These are phyloP conservation scores for Tagetes patula DNA, from an alignment of 129 eudicot genomes.

Conservation along the genomic window DNA sequence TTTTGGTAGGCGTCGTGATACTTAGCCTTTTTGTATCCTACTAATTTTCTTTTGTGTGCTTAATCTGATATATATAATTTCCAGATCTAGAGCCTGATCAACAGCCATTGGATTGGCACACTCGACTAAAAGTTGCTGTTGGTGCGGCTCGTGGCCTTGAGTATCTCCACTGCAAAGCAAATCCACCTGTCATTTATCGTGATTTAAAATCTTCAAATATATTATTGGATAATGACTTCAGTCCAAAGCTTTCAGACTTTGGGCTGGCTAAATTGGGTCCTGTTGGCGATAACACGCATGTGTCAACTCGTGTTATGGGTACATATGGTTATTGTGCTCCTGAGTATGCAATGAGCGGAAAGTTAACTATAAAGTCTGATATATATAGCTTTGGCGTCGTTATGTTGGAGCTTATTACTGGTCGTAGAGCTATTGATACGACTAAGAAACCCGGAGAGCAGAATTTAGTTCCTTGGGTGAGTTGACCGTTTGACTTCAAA, in stretches of 20 bases:
- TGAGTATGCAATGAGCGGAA: slow-evolving; percentile 87
- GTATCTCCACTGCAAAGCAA: slow-evolving; percentile 80
- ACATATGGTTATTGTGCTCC: slow-evolving; percentile 96
- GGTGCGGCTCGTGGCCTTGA: slow-evolving; percentile 90
- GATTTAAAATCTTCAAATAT: slow-evolving; percentile 90
- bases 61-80: not conserved
- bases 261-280: slow-evolving; percentile 95
- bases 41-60: not conserved
- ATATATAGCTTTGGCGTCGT: slow-evolving; percentile 91
- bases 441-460: slow-evolving; percentile 59
- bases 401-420: slow-evolving; percentile 74
- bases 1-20: slow-evolving; percentile 51
- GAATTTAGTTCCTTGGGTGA: slow-evolving; percentile 76
- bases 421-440: slow-evolving; percentile 71
- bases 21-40: not conserved
- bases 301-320: slow-evolving; percentile 91
- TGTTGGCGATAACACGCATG: slow-evolving; percentile 87
- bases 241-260: slow-evolving; percentile 80
- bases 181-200: slow-evolving; percentile 91
- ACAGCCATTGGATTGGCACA: slow-evolving; percentile 70
- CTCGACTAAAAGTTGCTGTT: slow-evolving; percentile 73
- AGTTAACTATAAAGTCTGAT: slow-evolving; percentile 71
- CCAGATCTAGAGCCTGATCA: slow-evolving; percentile 52
- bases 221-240: slow-evolving; percentile 71
- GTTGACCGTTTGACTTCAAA: slow-evolving; percentile 21